phyloP scores from a whole-genome alignment of 768 basidiomycete genomes.

The Fomitopsis pulvina region DNA sequence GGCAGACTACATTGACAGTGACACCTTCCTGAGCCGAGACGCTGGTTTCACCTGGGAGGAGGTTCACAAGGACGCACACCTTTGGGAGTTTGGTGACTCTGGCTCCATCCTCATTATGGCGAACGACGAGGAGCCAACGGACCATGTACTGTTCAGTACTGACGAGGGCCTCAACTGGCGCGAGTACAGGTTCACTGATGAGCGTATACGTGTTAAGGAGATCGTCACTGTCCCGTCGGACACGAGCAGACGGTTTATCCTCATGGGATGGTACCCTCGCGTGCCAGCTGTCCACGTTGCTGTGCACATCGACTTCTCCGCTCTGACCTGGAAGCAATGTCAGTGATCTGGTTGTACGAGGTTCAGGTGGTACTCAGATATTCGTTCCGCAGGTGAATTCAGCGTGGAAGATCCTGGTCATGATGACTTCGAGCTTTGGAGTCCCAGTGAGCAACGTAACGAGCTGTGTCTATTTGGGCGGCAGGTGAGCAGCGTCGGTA shows the following conservation, averaged over 20 bases:
- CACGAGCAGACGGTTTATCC: conserved; percentile 85
- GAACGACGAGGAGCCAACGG: conserved; percentile 92
- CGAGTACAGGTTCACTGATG: conserved; percentile 76
- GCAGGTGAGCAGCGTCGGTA: conserved; percentile 43
- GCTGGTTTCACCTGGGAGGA: conserved; percentile 98
- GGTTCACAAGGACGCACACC: conserved; percentile 94
- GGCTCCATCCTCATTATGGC: conserved; percentile 90
- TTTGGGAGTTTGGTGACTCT: conserved; percentile 98
- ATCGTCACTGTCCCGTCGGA: conserved; percentile 89
- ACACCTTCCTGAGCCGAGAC: conserved; percentile 95
- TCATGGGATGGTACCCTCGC: conserved; percentile 61
- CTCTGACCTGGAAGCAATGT: conserved; percentile 75
- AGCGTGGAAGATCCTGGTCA: conserved; percentile 62
- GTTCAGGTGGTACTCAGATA: conserved; percentile 6
- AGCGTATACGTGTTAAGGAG: conserved; percentile 63
- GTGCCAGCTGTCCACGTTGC: conserved; percentile 45
- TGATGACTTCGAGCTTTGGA: conserved; percentile 98
- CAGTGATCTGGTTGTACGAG: conserved; percentile 23
- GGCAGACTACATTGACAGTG: conserved; percentile 75
- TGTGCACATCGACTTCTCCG: conserved; percentile 84
- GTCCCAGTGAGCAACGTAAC: conserved; percentile 81
- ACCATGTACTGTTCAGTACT: conserved; percentile 82
- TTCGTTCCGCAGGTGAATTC: conserved; percentile 48
- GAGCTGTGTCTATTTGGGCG: conserved; percentile 91
- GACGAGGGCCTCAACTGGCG: conserved; percentile 87